Base-by-base conservation (phyloP, 345 rosid genomes). In the Sonneratia alba region DNA sequence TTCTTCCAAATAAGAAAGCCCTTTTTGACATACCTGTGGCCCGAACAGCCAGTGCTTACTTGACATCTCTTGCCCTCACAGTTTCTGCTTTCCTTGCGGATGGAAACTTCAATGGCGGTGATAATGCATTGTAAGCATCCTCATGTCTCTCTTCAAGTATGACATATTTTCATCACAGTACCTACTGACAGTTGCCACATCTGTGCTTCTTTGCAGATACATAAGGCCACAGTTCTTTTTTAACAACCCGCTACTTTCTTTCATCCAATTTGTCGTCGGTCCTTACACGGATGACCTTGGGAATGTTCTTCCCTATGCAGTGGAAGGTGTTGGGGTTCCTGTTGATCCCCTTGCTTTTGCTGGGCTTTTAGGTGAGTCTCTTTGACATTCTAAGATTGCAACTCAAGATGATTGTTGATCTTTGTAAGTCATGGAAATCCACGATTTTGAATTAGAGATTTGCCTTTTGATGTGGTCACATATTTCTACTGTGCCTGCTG, bases 271-370 rank as follows among this genome's bases (percentile, higher is more conserved):
- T 15, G 98, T 88, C 36, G 71, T 91, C 24, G 97, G 98, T 72
- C 98, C 98, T 37, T 93, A 93, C 14, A 61, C 96, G 0, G 97
- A 93, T 77, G 97, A 93, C 72, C 97, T 93, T 1, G 98, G 98
- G 0, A 93, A 93, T 61, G 96, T 93, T 51, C 75, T 91, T 78
- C 98, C 98, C 40, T 84, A 93, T n/a, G 96, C 96, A 3, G 97
- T 93, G 57, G 94, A 93, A 82, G 95, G 94, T 6, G 94, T 91
- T 0, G 98, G 97, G 36, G 98, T 93, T 76, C 97, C 98, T 0
- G 88, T 85, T 1, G 96, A 93, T 77, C 98, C 98, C 10, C 97
- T 93, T 0, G 97, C 98, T 69, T 93, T 91, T 63, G 97, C 98
- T 36, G 97, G 98, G 76, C 97, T 93, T 75, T 79, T 93, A 69